phyloP scores from a whole-genome alignment of 441 rosid species.

The Erodium texanum region DNA sequence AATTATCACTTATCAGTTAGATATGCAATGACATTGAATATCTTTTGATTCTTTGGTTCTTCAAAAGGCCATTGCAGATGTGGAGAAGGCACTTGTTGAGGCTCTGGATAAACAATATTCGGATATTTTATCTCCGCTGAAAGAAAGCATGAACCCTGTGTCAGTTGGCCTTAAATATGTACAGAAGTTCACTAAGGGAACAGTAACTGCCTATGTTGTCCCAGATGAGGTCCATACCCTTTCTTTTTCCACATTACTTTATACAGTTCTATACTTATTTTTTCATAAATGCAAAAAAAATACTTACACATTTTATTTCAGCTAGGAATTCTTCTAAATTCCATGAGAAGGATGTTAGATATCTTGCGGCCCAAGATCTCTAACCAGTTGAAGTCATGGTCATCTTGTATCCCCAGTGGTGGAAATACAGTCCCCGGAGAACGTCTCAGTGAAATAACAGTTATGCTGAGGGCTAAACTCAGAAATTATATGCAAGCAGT shows the following conservation, averaged over 20 bases:
- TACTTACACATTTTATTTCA: constrained; percentile 22
- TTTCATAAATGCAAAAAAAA: constrained; percentile 5
- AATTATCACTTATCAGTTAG: background rate
- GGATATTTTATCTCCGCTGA: constrained; percentile 78
- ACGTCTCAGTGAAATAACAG: constrained; percentile 85
- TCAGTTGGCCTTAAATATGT: constrained; percentile 85
- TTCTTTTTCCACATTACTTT: constrained; percentile 4
- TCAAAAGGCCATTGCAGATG: constrained; percentile 79
- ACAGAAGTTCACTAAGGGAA: constrained; percentile 75
- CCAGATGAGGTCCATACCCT: constrained; percentile 67
- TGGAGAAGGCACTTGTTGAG: constrained; percentile 83
- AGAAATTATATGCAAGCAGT: constrained; percentile 85
- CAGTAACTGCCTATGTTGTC: constrained; percentile 60
- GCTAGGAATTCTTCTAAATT: constrained; percentile 77
- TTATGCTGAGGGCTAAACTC: constrained; percentile 87
- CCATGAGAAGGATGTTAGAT: constrained; percentile 77
- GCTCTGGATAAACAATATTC: constrained; percentile 93
- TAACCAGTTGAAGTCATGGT: constrained; percentile 58
- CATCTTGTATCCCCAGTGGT: constrained; percentile 56
- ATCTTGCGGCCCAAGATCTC: constrained; percentile 56
- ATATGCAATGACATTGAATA: constrained; percentile 2
- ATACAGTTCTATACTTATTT: constrained; percentile 10
- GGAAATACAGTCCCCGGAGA: constrained; percentile 80
- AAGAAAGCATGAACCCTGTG: constrained; percentile 80
- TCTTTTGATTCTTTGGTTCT: constrained; percentile 17